Base-by-base conservation (phyloP, 2,329 filamentous ascomycete species). In the Trichothecium roseum region DNA sequence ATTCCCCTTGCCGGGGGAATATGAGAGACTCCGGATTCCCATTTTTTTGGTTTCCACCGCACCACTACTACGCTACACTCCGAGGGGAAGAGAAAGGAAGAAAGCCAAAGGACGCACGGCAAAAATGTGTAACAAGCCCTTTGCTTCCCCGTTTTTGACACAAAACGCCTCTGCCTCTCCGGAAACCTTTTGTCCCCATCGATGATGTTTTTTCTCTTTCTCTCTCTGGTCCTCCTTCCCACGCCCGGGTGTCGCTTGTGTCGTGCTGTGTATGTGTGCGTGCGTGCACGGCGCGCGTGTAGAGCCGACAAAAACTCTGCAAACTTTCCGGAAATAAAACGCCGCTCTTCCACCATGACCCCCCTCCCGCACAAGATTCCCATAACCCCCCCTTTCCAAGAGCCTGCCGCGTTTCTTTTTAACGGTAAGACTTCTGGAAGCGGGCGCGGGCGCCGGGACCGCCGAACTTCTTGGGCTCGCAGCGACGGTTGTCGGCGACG, bases 371-470 rank as follows among this genome's bases (percentile, higher is more conserved):
- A 41, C 29, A 40, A 50, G 16, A 22, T 57, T 8, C 49, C 51
- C 1, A 59, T 60, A n/a, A n/a, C n/a, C n/a, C 28, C 28, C 28
- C 28, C 16, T 29, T n/a, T 29, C n/a, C 28, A n/a, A n/a, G 16
- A 15, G n/a, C 16, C 28, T 29, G 28, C 24, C n/a, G 24, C 27
- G 17, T 31, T 18, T 30, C 38, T 35, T 37, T 55, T 86, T 89
- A 94, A 88, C 88, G 86, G 81, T 95, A 94, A 54, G 88, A 94
- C 77, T 95, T 95, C 77, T 96, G 89, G 88, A 86, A 96, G 64
- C 88, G 83, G 62, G 89, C 75, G 63, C 89, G 83, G 63, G 91
- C 89, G 79, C 89, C 89, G 57, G 78, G 83, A 84, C 84, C 84
- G 65, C 80, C 81, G 63, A 86, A 85, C 78, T 95, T 95, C 88